Evolutionary conservation across 2,329 filamentous ascomycete species (phyloP).

Genomic region (Pseudocercospora eumusae): DNA sequence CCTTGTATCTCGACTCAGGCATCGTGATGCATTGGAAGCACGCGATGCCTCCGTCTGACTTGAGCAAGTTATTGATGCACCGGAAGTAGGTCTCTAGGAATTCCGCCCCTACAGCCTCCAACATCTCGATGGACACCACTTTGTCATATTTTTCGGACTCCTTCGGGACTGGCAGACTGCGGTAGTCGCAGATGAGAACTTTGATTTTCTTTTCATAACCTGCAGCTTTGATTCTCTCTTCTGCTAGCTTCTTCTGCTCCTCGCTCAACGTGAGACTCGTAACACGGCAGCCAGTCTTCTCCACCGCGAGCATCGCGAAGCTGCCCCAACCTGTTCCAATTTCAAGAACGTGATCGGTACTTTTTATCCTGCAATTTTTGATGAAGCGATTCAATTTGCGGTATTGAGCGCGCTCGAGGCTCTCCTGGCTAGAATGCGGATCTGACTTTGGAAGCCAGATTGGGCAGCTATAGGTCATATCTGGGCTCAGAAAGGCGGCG

Average conservation of each 20-base stretch:
- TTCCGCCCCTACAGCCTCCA: conserved; percentile 70
- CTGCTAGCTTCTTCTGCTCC: conserved; percentile 69
- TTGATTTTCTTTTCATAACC: conserved; percentile 63
- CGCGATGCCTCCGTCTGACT: conserved; percentile 65
- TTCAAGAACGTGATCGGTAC: conserved; percentile 69
- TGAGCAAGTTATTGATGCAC: conserved; percentile 64
- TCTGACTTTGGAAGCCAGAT: conserved; percentile 59
- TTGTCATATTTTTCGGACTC: conserved; percentile 61
- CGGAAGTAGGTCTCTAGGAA: conserved; percentile 68
- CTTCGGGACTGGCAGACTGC: conserved; percentile 57
- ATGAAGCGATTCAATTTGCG: conserved; percentile 69
- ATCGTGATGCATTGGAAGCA: conserved; percentile 79
- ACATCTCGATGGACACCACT: conserved; percentile 74
- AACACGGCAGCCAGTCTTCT: conserved; percentile 65
- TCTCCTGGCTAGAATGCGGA: conserved; percentile 52
- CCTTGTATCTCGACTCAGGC: conserved; percentile 66
- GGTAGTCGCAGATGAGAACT: conserved; percentile 70
- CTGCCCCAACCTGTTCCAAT: conserved; percentile 77
- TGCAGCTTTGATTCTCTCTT: conserved; percentile 62
- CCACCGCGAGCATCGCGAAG: conserved; percentile 69
- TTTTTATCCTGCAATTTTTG: conserved; percentile 62
- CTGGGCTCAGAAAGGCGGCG: conserved; percentile 69
- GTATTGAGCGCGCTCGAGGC: conserved; percentile 65
- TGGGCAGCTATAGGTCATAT: conserved; percentile 75
- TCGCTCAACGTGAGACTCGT: conserved; percentile 68